Conservation (phyloP, 768 basidiomycete species). For the Termitomyces titanicus region DNA sequence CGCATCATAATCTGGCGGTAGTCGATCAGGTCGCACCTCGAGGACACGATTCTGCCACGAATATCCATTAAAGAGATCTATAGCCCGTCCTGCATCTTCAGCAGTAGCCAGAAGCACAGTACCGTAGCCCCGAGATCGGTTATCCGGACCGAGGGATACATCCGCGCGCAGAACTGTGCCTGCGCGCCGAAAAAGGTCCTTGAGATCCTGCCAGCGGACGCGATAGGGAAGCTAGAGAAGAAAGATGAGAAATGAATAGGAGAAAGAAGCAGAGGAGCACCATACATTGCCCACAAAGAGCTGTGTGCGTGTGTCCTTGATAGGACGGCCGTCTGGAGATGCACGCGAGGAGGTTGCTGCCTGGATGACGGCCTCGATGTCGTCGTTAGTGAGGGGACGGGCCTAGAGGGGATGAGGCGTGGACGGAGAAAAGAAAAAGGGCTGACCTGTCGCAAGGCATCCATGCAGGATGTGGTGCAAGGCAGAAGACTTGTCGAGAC, state of each 20-base stretch:
- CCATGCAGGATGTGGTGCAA: not conserved
- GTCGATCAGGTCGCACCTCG: conserved; percentile 87
- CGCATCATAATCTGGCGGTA: conserved; percentile 60
- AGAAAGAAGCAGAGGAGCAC: conserved; percentile 28
- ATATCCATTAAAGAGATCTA: conserved; percentile 95
- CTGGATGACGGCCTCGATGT: conserved; percentile 90
- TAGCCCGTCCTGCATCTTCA: conserved; percentile 90
- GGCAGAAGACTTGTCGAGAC: too few species aligned
- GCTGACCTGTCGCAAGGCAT: not conserved
- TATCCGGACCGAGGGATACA: conserved; percentile 80
- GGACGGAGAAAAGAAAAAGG: not conserved
- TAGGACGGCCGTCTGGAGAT: conserved; percentile 43
- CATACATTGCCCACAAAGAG: conserved; percentile 94
- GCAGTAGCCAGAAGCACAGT: conserved; percentile 93
- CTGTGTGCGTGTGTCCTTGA: conserved; percentile 88
- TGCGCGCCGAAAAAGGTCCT: conserved; percentile 94
- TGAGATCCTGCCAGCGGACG: conserved; percentile 98
- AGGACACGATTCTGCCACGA: conserved; percentile 94
- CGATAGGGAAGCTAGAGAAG: conserved; percentile 80
- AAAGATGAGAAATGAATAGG: conserved; percentile 2
- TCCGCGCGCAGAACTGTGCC: conserved; percentile 85
- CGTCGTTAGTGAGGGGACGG: conserved; percentile 64
- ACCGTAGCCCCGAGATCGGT: conserved; percentile 90
- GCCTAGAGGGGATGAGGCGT: not conserved
- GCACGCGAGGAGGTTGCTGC: conserved; percentile 77